Conservation (phyloP, 1,139 yeast genomes). For the Diutina sp. region DNA sequence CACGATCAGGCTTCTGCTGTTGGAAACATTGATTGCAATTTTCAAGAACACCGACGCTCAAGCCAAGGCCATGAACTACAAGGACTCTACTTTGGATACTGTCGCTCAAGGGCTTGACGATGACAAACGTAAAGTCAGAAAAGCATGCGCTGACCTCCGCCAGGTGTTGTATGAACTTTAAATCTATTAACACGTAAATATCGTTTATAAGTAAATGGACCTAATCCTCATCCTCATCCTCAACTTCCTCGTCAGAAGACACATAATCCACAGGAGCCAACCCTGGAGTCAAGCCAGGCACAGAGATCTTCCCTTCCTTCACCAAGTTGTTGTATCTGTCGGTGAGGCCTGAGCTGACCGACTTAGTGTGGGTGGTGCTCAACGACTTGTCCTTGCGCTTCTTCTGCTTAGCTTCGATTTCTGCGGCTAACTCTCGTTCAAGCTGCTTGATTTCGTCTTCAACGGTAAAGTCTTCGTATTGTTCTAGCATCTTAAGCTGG, state of each 20-base stretch:
- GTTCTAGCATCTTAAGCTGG: slow-evolving; percentile 30
- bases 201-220: background rate
- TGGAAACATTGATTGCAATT: slow-evolving; percentile 41
- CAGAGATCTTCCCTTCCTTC: slow-evolving; percentile 28
- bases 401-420: slow-evolving; percentile 16
- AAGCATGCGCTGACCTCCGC: slow-evolving; percentile 64
- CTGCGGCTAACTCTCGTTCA: slow-evolving; percentile 19
- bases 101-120: slow-evolving; percentile 56
- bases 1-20: slow-evolving; percentile 39
- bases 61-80: slow-evolving; percentile 35
- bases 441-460: slow-evolving; percentile 26
- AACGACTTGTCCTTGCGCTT: slow-evolving; percentile 8
- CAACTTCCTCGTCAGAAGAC: slow-evolving; percentile 26
- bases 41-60: slow-evolving; percentile 24
- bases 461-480: slow-evolving; percentile 27
- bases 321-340: slow-evolving; percentile 15
- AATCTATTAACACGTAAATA: background rate
- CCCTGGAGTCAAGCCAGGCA: slow-evolving; percentile 81
- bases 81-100: slow-evolving; percentile 32
- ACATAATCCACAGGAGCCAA: slow-evolving; percentile 73
- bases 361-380: slow-evolving; percentile 3
- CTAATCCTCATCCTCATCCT: slow-evolving; percentile 10
- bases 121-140: slow-evolving; percentile 59
- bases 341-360: background rate
- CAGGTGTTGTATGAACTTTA: slow-evolving; percentile 53